Evolutionary conservation across 2,329 filamentous ascomycete species (phyloP).

Genomic region (Phialophora verrucosa): DNA sequence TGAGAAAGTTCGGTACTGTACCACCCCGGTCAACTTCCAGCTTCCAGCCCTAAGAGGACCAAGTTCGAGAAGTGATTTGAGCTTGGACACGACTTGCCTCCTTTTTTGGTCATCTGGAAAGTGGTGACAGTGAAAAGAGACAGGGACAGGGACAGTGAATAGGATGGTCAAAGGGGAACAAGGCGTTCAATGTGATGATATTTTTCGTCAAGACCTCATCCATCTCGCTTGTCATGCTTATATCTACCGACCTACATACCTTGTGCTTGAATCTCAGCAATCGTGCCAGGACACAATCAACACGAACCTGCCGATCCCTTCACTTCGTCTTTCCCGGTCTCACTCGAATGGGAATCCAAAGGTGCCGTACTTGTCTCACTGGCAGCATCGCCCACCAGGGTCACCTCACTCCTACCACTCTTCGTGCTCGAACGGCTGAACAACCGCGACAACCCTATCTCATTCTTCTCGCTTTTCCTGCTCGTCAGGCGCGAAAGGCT

Average conservation of each 20-base stretch:
- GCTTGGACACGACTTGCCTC: no score
- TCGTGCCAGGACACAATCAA: neutral
- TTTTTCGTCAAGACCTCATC: neutral
- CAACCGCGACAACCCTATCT: conserved; percentile 1
- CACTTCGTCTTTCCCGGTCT: neutral
- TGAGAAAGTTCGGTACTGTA: no score
- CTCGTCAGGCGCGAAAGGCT: conserved; percentile 12
- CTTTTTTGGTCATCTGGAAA: no score
- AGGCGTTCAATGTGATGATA: neutral
- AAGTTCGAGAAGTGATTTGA: no score
- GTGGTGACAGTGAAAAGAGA: no score
- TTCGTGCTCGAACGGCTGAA: conserved; percentile 11
- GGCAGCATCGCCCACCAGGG: neutral
- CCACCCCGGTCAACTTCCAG: no score
- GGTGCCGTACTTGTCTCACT: neutral
- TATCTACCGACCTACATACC: neutral
- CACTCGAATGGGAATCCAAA: neutral
- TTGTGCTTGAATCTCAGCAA: neutral
- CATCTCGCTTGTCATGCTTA: neutral
- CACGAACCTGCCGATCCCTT: neutral
- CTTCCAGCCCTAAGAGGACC: no score
- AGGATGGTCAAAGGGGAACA: neutral
- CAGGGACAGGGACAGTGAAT: no score
- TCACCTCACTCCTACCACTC: conserved; percentile 6
- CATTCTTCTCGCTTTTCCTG: neutral